phyloP scores from a whole-genome alignment of 306 rosid genomes.

The Fragaria vesca region DNA sequence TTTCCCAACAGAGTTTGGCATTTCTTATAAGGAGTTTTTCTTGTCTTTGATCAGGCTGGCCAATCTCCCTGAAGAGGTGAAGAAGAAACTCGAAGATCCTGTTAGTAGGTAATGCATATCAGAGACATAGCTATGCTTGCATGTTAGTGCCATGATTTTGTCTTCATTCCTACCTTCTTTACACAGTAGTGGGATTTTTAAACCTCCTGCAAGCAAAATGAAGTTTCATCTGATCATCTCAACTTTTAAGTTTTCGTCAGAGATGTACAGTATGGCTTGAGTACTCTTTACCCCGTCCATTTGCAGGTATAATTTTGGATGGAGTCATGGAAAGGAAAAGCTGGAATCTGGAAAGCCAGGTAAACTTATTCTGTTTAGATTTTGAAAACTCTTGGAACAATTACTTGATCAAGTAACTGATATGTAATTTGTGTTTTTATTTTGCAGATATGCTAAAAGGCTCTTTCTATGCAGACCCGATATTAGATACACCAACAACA shows the following conservation, averaged over 20 bases:
- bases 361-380: slow-evolving; percentile 24
- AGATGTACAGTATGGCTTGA: slow-evolving; percentile 2
- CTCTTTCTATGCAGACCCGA: slow-evolving; percentile 91
- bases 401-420: no score
- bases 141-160: slow-evolving; percentile 9
- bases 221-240: background rate
- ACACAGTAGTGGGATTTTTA: background rate
- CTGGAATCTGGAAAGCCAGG: slow-evolving; percentile 96
- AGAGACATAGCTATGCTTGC: background rate
- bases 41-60: slow-evolving; percentile 53
- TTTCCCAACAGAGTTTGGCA: no score
- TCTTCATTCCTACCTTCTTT: background rate
- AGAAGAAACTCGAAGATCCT: slow-evolving; percentile 83
- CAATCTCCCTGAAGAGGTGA: slow-evolving; percentile 67
- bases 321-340: slow-evolving; percentile 99
- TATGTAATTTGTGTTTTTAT: background rate
- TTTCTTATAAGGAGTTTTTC: slow-evolving; percentile 12
- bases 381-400: slow-evolving; percentile 8
- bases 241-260: background rate
- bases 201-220: background rate
- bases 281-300: slow-evolving; percentile 27
- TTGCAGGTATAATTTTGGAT: slow-evolving; percentile 88
- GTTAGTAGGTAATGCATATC: slow-evolving; percentile 55
- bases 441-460: slow-evolving; percentile 81
- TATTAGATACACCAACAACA: slow-evolving; percentile 77